These are phyloP conservation scores for Eleusine coracana DNA, from an alignment of 176 grass and related monocot species.

Conservation along the genomic window DNA sequence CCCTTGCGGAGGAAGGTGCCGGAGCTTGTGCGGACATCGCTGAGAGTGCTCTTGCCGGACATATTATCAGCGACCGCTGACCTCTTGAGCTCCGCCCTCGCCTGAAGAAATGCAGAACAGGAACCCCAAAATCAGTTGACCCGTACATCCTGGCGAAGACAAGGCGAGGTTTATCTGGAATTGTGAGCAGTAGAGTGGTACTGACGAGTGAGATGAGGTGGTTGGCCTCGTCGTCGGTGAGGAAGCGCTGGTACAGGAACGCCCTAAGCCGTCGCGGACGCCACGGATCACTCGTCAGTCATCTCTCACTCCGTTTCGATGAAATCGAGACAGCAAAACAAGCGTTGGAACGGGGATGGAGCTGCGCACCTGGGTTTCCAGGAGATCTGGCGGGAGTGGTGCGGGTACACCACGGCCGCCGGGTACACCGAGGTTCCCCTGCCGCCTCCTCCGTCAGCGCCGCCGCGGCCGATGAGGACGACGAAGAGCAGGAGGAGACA, in stretches of 20 bases:
- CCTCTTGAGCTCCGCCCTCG: slow-evolving; percentile 83
- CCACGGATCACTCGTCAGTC: slow-evolving; percentile 25
- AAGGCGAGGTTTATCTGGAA: neutral
- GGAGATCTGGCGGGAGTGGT: slow-evolving; percentile 79
- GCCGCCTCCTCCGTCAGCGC: neutral
- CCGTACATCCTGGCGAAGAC: neutral
- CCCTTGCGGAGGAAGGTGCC: slow-evolving; percentile 76
- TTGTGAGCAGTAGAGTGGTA: slow-evolving; percentile 10
- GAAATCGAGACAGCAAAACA: slow-evolving; percentile 30
- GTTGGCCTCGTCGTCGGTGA: slow-evolving; percentile 85
- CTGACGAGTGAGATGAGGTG: slow-evolving; percentile 84
- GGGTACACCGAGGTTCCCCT: slow-evolving; percentile 43
- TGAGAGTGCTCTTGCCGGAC: slow-evolving; percentile 79
- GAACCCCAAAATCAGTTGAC: neutral
- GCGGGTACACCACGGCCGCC: slow-evolving; percentile 53
- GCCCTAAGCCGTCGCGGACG: slow-evolving; percentile 42
- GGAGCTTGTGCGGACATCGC: slow-evolving; percentile 79
- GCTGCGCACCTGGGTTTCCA: slow-evolving; percentile 65
- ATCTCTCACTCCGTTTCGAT: neutral
- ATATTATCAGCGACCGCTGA: slow-evolving; percentile 75
- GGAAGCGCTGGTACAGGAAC: slow-evolving; percentile 81
- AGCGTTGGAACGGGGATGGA: neutral
- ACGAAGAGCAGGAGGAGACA: neutral
- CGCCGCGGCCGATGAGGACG: slow-evolving; percentile 8
- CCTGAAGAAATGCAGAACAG: slow-evolving; percentile 46